Percentiles rank a stretch among this genome's conserved stretches.
Conservation (phyloP, 805 yeast species). For the Ogataea trehaloabstinens region DNA sequence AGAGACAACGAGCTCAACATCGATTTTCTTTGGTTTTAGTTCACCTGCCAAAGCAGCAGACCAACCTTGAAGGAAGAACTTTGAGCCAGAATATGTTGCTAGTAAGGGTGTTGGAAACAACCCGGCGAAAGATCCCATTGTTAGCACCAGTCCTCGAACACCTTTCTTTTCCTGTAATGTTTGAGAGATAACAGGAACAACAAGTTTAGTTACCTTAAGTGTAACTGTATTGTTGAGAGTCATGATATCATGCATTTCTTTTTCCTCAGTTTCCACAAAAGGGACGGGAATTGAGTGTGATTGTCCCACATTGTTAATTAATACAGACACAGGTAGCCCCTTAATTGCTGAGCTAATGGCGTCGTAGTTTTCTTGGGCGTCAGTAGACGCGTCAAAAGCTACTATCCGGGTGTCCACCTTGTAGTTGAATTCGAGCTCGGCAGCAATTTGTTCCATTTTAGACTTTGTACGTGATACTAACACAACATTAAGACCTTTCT, state of each 20-base stretch:
- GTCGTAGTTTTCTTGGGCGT: constrained; percentile 55
- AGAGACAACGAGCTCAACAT: constrained; percentile 81
- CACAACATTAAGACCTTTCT: constrained; percentile 77
- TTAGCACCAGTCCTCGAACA: constrained; percentile 73
- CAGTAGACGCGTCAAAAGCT: constrained; percentile 77
- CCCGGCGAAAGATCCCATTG: constrained; percentile 98
- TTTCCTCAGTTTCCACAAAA: constrained; percentile 71
- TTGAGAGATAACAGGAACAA: constrained; percentile 65
- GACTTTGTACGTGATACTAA: constrained; percentile 81
- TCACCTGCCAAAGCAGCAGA: constrained; percentile 86
- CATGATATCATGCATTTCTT: constrained; percentile 76
- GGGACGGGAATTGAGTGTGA: constrained; percentile 96
- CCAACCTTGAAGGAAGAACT: constrained; percentile 94
- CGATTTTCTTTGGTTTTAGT: constrained; percentile 63
- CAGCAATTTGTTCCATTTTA: constrained; percentile 65
- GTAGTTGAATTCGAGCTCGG: constrained; percentile 59
- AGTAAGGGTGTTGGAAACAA: constrained; percentile 87
- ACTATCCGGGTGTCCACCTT: constrained; percentile 62
- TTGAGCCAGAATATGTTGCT: constrained; percentile 94
- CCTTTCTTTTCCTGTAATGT: constrained; percentile 44
- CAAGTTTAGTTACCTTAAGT: constrained; percentile 74
- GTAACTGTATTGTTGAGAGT: constrained; percentile 86
- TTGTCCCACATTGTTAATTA: constrained; percentile 92
- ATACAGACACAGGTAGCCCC: constrained; percentile 62
- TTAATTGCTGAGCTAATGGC: constrained; percentile 45